Percentiles rank a stretch among this genome's conserved stretches.
Conservation (phyloP, 225 moss, liverwort and hornwort species). For the Sphagnum tenellum region DNA sequence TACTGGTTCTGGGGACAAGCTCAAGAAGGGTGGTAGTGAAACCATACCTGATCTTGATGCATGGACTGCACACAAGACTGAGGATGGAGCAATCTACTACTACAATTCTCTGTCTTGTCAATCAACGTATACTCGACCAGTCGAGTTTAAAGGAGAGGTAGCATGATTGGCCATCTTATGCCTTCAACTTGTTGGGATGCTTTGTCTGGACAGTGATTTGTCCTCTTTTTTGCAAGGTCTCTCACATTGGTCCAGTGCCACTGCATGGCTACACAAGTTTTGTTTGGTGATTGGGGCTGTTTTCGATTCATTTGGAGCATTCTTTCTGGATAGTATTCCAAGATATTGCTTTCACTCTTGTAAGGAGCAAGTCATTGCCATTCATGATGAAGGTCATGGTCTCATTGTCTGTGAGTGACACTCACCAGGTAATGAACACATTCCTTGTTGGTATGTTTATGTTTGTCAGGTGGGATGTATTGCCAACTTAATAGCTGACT, state of each 20-base stretch:
- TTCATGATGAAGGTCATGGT: too few relatives aligned
- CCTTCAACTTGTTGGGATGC: conserved; percentile 14
- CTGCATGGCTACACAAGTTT: neutral
- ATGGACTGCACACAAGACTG: conserved; percentile 89
- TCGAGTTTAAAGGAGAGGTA: conserved; percentile 85
- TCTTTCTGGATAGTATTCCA: neutral
- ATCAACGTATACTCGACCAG: conserved; percentile 77
- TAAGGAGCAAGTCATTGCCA: too few relatives aligned
- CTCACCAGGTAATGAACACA: too few relatives aligned
- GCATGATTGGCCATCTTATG: conserved; percentile 26
- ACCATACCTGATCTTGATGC: conserved; percentile 41
- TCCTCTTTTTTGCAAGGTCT: conserved; percentile 15
- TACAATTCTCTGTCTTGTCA: conserved; percentile 66
- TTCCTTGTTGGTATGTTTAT: too few relatives aligned
- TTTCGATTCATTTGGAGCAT: neutral
- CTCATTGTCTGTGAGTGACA: too few relatives aligned
- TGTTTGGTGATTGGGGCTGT: neutral
- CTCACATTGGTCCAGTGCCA: conserved; percentile 2
- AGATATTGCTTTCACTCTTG: too few relatives aligned
- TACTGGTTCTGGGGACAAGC: conserved; percentile 5
- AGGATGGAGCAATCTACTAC: conserved; percentile 74
- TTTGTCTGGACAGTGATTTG: conserved; percentile 34
- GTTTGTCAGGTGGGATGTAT: too few relatives aligned
- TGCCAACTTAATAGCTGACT: too few relatives aligned
- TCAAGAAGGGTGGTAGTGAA: conserved; percentile 10